Evolutionary conservation across 331 rosid species (phyloP).

Genomic region (Malus hybrid): DNA sequence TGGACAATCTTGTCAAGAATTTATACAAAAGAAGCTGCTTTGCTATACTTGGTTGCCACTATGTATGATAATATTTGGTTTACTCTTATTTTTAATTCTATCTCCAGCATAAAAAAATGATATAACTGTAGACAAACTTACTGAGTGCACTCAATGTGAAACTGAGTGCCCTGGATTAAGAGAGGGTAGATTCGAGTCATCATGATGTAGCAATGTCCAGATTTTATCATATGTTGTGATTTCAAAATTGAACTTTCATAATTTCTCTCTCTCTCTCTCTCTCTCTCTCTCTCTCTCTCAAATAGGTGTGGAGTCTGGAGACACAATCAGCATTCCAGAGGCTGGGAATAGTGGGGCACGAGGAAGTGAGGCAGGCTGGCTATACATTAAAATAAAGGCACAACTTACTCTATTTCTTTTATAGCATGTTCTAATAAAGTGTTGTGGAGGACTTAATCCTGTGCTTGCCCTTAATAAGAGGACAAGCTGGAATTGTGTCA

Average conservation of each 20-base stretch:
- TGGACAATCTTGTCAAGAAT: conserved; percentile 10
- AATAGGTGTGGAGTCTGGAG: conserved; percentile 88
- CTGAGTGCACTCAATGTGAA: too few species aligned
- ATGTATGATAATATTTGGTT: conserved; percentile 32
- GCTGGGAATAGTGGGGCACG: conserved; percentile 77
- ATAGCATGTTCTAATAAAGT: neutral
- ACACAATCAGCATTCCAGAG: conserved; percentile 86
- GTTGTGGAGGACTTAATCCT: neutral
- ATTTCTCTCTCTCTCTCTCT: neutral
- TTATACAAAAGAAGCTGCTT: neutral
- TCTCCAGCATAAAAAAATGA: too few species aligned
- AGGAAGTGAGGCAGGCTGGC: conserved; percentile 64
- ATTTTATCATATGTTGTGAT: neutral
- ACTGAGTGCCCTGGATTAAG: too few species aligned
- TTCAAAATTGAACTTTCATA: neutral
- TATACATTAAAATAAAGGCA: conserved; percentile 70
- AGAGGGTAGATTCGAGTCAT: neutral
- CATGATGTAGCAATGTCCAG: neutral
- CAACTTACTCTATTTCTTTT: neutral
- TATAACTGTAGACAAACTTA: too few species aligned
- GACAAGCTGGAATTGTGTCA: neutral
- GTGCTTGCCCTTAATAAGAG: neutral
- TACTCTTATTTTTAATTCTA: too few species aligned
- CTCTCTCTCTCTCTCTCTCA: too few species aligned
- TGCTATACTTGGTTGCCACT: neutral